Evolutionary conservation across 352 stramenopile genomes (phyloP).

Genomic region (Pythium dissimile): DNA sequence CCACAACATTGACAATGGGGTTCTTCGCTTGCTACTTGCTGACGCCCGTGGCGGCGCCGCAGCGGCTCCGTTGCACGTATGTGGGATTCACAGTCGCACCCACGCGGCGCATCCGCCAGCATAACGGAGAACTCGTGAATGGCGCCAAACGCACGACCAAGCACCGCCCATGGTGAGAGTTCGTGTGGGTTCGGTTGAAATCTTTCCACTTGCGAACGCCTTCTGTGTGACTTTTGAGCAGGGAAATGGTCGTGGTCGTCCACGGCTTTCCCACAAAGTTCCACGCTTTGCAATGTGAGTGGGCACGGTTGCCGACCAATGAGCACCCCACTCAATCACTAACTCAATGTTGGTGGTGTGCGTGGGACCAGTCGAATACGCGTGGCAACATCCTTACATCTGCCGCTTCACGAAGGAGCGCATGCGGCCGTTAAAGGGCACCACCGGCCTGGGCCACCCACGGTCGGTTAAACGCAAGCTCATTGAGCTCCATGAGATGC

Average conservation of each 20-base stretch:
- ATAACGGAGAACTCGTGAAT: constrained; percentile 70
- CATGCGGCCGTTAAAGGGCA: constrained; percentile 29
- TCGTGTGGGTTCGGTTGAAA: not conserved
- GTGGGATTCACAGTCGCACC: constrained; percentile 66
- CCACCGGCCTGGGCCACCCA: constrained; percentile 38
- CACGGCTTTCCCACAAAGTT: constrained; percentile 79
- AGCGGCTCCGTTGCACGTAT: constrained; percentile 60
- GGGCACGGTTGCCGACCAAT: not conserved
- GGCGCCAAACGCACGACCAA: constrained; percentile 59
- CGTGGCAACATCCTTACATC: constrained; percentile 68
- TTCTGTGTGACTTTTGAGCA: constrained; percentile 9
- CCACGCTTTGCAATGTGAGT: constrained; percentile 70
- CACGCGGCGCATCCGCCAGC: constrained; percentile 56
- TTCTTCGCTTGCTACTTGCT: constrained; percentile 79
- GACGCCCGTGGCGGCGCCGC: constrained; percentile 44
- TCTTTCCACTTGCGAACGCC: too few species aligned
- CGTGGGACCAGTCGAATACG: constrained; percentile 55
- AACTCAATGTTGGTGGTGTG: too few species aligned
- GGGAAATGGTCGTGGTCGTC: constrained; percentile 71
- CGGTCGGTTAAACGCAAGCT: constrained; percentile 70
- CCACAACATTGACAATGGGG: constrained; percentile 17
- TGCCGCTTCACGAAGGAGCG: constrained; percentile 49
- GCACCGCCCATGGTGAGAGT: constrained; percentile 49
- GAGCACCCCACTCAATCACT: too few species aligned
- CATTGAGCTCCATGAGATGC: constrained; percentile 60